Evolutionary conservation across 345 rosid species (phyloP), one percentile per base, ranked within the genome.

Genomic region (Citrus glauca): DNA sequence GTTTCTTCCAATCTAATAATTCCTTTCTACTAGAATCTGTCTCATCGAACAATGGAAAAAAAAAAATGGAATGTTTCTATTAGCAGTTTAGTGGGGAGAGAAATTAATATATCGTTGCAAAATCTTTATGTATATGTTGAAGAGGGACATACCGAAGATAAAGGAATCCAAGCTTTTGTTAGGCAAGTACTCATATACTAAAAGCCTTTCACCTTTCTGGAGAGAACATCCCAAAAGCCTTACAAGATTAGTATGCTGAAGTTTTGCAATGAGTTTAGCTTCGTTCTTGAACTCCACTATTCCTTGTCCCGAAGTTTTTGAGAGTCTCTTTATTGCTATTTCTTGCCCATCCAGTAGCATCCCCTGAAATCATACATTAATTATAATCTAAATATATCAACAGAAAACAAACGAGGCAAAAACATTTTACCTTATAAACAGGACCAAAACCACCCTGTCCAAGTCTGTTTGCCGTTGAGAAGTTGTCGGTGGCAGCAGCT

Each of bases 401-500:
- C 40, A 0, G 9, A 37, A 37, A 37, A 37, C 40, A 37, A 7
- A 35, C 7, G 40, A 37, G 40, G 0, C 40, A 7, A 37, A 37
- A 37, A 37, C 7, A 37, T 37, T 37, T 37, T 37, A 37, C 40
- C 40, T 37, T 37, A 37, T 37, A 72, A 33, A 72, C 76, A 9
- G 76, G 16, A 53, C 76, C 76, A 57, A 53, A 72, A 33, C 76
- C 76, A n/a, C 77, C 77, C 28, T 74, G 17, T 61, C 77, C 77
- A 9, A 74, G 68, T 13, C 65, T 74, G 20, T 62, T 74, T 40
- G 28, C 5, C 2, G 68, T 20, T 40, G 69, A 61, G 37, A 62
- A 74, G 45, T 74, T 61, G 27, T 74, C 17, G 1, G 77, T 74
- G 7, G 77, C 77, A n/a, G 62, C 62, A 24, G 33, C 66, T 4